Evolutionary conservation across 2,329 filamentous ascomycete genomes (phyloP), one percentile per base, ranked within the genome.

Genomic region (Leptographium radiaticola): DNA sequence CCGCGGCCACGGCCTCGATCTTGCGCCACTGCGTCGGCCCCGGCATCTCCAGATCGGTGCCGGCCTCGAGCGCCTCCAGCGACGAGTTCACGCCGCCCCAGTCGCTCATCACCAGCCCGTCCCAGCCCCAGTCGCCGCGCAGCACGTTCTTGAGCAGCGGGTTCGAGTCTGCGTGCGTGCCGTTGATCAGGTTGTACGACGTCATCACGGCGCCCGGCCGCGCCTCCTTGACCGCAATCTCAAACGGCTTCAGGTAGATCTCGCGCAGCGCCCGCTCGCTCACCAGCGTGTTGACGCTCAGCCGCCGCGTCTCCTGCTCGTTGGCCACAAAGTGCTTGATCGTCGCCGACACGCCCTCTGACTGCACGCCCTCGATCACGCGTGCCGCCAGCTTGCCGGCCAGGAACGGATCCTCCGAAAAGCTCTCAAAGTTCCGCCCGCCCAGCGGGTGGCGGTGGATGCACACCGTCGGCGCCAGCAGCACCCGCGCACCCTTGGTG

Each of bases 381-480:
- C 84, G 76, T 1, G 83, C 79, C 12, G 85, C 84, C 58, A 89
- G 70, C 57, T 82, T 85, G 38, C 86, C 86, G 0, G 86, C 87
- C 6, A 94, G 74, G 12, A 84, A 76, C 0, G 87, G 87, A 60
- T 93, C 88, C 66, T 93, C 88, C 0, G 86, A 88, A 65, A 89
- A 93, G 0, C 86, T 89, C 67, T 94, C 88, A 60, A 93, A 94
- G 59, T 89, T 89, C 56, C 88, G 78, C 16, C 88, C 88, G 25
- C 87, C 87, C 0, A 93, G 74, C 0, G 88, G 88, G 51, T 86
- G 86, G 15, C 88, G 79, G 62, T 93, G 87, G 72, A 89, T 84
- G 69, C 87, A 89, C 31, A 89, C 82, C 1, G 87, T 90, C 1
- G 86, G 87, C 0, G 84, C 87, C 11, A 91, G 75, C 6, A 90